phyloP scores from a whole-genome alignment of 495 filamentous ascomycete genomes.

The Neurospora terricola region DNA sequence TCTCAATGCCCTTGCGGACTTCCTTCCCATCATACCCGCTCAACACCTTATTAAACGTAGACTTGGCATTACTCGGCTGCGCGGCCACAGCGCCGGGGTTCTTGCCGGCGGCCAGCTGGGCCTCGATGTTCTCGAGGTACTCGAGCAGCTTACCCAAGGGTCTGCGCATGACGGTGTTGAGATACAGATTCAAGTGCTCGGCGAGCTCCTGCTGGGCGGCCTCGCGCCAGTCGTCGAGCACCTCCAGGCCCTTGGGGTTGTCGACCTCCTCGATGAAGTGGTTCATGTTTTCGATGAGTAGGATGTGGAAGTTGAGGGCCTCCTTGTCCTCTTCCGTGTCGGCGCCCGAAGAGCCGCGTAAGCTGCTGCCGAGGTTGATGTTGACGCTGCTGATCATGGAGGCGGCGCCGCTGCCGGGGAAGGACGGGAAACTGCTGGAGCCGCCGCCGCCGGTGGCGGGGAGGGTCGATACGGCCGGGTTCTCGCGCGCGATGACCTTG shows the following conservation, averaged over 20 bases:
- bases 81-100: conserved; percentile 44
- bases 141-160: conserved; percentile 86
- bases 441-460: conserved; percentile 1
- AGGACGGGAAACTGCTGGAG: neutral
- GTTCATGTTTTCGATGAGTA: conserved; percentile 98
- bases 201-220: conserved; percentile 66
- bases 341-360: conserved; percentile 8
- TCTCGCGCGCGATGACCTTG: conserved; percentile 91
- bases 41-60: conserved; percentile 75
- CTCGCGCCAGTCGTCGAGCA: conserved; percentile 71
- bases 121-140: conserved; percentile 75
- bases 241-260: conserved; percentile 51
- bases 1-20: conserved; percentile 72
- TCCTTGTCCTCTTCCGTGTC: conserved; percentile 79
- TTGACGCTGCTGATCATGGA: conserved; percentile 10
- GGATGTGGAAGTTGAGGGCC: conserved; percentile 88
- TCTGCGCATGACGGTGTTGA: conserved; percentile 76
- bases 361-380: conserved; percentile 1
- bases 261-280: conserved; percentile 90
- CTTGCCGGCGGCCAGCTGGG: conserved; percentile 46
- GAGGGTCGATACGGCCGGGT: conserved; percentile 48
- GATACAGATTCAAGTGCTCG: conserved; percentile 83
- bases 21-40: conserved; percentile 72
- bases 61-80: conserved; percentile 68
- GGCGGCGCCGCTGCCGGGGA: neutral